A percentile compares a stretch with the other conserved stretches of the same genome.
Evolutionary conservation across 148 eudicot genomes (phyloP).

Genomic region (Nepenthes gracilis): DNA sequence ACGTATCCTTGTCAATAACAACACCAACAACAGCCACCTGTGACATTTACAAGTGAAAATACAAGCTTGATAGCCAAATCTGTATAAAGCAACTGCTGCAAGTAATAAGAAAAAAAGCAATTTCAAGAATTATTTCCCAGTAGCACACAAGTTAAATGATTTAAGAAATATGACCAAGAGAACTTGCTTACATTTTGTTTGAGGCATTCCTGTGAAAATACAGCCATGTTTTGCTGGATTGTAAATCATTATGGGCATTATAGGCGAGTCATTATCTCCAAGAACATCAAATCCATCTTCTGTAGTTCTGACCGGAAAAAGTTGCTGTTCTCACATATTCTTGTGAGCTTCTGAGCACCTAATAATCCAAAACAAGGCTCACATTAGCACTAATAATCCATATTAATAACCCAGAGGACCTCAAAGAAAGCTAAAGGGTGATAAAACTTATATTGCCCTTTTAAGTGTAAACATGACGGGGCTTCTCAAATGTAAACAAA

Average conservation of each 20-base stretch:
- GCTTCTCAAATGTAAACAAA: no score
- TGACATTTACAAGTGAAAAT: neutral
- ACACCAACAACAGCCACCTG: neutral
- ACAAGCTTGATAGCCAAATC: neutral
- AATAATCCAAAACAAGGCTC: neutral
- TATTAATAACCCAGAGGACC: neutral
- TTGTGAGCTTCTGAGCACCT: conserved; percentile 87
- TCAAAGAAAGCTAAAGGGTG: neutral
- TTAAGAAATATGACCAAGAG: neutral
- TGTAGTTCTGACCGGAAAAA: conserved; percentile 75
- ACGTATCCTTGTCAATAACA: conserved; percentile 53
- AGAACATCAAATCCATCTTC: conserved; percentile 81
- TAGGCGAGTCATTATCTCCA: conserved; percentile 76
- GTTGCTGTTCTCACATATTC: conserved; percentile 79
- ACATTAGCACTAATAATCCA: neutral
- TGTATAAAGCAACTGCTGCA: neutral
- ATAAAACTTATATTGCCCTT: no score
- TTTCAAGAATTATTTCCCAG: neutral
- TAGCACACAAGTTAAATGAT: neutral
- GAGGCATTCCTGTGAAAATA: conserved; percentile 87
- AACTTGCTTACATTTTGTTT: conserved; percentile 53
- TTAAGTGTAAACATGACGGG: no score
- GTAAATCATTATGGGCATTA: conserved; percentile 83
- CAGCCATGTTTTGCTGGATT: conserved; percentile 78
- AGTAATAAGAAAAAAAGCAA: neutral